Base-by-base conservation (phyloP, 2,329 filamentous ascomycete genomes). In the Drechslerella dactyloides region DNA sequence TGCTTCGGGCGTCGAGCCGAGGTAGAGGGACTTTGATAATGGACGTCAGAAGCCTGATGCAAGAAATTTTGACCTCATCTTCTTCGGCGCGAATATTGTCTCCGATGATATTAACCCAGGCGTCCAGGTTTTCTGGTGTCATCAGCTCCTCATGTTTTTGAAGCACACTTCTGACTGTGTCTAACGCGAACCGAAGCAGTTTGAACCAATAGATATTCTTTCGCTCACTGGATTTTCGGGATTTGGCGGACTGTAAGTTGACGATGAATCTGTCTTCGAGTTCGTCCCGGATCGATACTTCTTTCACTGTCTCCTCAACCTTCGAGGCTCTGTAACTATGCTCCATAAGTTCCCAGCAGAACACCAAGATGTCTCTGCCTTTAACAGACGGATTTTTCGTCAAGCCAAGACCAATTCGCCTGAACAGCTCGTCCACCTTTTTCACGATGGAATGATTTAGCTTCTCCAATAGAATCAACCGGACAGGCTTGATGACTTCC, bases 311-410 rank as follows among this genome's bases (percentile, higher is more conserved):
- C 59, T 69, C 81, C 77, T 82, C 78, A 6, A 82, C 83, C 75
- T 83, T 85, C 60, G 84, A 83, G 66, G 85, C 85, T 69, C 85
- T 86, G 79, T 96, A 96, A 0, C 91, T 90, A 74, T 93, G 89
- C 77, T 96, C 90, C 44, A 97, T 90, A 52, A 97, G 85, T 79
- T 97, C 91, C 78, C 96, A 97, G 79, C 93, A 96, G 79, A 99
- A 97, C 0, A 96, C 82, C n/a, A 99, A 82, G 44, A 93, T 88
- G 75, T 96, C 91, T 54, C 89, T 87, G 76, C 87, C 90, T 74
- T 89, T 87, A 0, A 91, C 88, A 0, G 87, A 88, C 1, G 89
- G 84, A 76, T 99, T 99, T 74, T 90, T 88, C 27, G 96, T 80
- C 2, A 99, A 83, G 33, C 94, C 96, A 6, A 90, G 85, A 0